phyloP scores from a whole-genome alignment of 2,329 filamentous ascomycete species.

The Ophiocordyceps sinensis region DNA sequence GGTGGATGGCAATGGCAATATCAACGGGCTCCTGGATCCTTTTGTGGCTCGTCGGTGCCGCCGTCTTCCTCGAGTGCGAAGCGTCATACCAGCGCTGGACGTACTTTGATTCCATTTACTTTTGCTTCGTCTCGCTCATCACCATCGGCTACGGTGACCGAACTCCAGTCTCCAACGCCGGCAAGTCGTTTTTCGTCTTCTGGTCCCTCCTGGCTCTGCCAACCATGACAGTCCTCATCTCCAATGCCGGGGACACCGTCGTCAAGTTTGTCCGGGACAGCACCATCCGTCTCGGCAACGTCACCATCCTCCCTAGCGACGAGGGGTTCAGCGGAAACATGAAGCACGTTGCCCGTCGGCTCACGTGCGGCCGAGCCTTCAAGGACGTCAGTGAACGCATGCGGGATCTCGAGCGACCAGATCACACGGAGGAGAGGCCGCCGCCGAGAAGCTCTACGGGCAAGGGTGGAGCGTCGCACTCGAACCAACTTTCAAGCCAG shows the following conservation, averaged over 20 bases:
- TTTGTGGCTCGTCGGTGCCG: constrained; percentile 69
- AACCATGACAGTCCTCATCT: constrained; percentile 76
- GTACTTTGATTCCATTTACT: constrained; percentile 76
- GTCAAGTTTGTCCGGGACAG: constrained; percentile 45
- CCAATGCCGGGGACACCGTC: constrained; percentile 72
- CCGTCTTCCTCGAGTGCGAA: constrained; percentile 50
- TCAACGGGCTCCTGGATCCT: constrained; percentile 55
- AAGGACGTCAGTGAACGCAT: constrained; percentile 1
- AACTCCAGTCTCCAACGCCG: constrained; percentile 61
- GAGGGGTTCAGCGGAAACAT: constrained; percentile 29
- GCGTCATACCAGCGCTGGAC: constrained; percentile 42
- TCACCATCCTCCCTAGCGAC: constrained; percentile 48
- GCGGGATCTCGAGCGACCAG: constrained; percentile 1
- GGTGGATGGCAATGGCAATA: constrained; percentile 58
- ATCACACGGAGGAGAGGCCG: neutral
- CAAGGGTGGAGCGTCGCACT: neutral
- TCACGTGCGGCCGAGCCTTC: constrained; percentile 30
- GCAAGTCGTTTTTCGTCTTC: constrained; percentile 80
- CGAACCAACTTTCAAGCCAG: neutral
- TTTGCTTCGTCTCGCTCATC: constrained; percentile 67
- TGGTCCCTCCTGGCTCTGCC: constrained; percentile 80
- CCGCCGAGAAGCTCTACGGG: neutral
- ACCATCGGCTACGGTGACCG: constrained; percentile 83
- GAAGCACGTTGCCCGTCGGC: constrained; percentile 24
- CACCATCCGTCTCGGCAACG: constrained; percentile 39